Conservation (phyloP, 306 rosid species). For the Begonia peltatifolia region DNA sequence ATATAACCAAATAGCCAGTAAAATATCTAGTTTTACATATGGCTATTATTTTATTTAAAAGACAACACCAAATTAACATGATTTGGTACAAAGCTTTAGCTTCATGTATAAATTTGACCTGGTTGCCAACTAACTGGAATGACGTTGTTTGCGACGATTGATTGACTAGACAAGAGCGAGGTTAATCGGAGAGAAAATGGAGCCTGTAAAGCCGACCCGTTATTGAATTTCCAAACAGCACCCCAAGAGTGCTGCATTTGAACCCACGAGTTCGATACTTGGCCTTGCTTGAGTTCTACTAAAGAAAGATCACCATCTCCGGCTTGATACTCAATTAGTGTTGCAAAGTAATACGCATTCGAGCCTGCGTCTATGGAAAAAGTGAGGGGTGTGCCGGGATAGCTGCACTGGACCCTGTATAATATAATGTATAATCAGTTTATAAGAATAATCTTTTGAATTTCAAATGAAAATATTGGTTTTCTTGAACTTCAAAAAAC, state of each 20-base stretch:
- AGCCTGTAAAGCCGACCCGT: constrained; percentile 23
- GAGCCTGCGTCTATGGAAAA: constrained; percentile 52
- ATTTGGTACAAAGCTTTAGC: too few species aligned
- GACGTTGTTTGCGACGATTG: constrained; percentile 31
- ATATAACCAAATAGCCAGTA: too few species aligned
- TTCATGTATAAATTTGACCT: constrained; percentile 32
- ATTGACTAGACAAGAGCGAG: constrained; percentile 18
- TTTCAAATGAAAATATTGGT: background rate
- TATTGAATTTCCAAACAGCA: constrained; percentile 49
- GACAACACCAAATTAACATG: too few species aligned
- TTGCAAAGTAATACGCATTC: constrained; percentile 38
- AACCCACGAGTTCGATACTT: constrained; percentile 29
- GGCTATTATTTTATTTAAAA: too few species aligned
- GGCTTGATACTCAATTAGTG: constrained; percentile 31
- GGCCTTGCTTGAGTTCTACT: constrained; percentile 43
- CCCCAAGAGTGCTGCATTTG: constrained; percentile 63
- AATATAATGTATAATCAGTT: too few species aligned
- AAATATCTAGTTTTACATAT: too few species aligned
- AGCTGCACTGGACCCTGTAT: constrained; percentile 42
- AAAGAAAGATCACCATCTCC: constrained; percentile 43
- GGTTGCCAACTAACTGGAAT: constrained; percentile 63
- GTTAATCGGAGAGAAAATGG: constrained; percentile 54
- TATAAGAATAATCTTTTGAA: too few species aligned
- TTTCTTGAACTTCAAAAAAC: too few species aligned
- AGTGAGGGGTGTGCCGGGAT: constrained; percentile 24